Base-by-base conservation (phyloP, 177 flowering plant genomes). In the Vitis hybrid region DNA sequence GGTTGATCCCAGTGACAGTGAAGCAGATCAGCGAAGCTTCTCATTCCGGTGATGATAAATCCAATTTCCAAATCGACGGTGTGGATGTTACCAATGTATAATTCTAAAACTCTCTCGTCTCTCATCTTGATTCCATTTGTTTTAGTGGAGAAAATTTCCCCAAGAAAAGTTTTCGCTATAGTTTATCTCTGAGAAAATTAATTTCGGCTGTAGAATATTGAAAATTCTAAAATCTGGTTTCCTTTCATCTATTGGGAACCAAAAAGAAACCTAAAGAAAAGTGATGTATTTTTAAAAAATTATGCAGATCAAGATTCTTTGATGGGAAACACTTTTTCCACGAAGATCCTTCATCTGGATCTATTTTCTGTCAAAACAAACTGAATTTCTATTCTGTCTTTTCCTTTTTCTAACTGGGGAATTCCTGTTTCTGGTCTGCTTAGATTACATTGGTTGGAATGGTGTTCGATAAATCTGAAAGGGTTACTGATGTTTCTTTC, bases 381-480 rank as follows among this genome's bases (percentile, higher is more conserved):
- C 2, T 61, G 64, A 48, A 4, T 13, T 17, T 30, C 48, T 30
- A 45, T 34, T 64, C n/a, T 51, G 17, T 64, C 34, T 56, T 7
- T 56, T 60, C 10, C 34, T 14, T 54, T 12, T 70, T 66, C 2
- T 50, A 5, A 3, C 52, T 54, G 17, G 12, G 13, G 10, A 13
- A 51, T 15, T 15, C 10, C n/a, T 40, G 23, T 64, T 49, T 56
- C 18, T 32, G 10, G 56, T 50, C 66, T 54, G 13, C 75, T 60
- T 63, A 89, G 93, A 88, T 89, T 49, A 82, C 84, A 2, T 23
- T 89, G 82, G 82, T 89, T 49, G 93, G 93, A 26, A 76, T 84
- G 83, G 76, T 85, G 14, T 77, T 11, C 63, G 73, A 81, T 9
- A 89, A 80, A 70, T 65, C 70, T 18, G 86, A 65, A 52, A 83